Conservation (phyloP, 345 rosid genomes). For the Brassica napus region DNA sequence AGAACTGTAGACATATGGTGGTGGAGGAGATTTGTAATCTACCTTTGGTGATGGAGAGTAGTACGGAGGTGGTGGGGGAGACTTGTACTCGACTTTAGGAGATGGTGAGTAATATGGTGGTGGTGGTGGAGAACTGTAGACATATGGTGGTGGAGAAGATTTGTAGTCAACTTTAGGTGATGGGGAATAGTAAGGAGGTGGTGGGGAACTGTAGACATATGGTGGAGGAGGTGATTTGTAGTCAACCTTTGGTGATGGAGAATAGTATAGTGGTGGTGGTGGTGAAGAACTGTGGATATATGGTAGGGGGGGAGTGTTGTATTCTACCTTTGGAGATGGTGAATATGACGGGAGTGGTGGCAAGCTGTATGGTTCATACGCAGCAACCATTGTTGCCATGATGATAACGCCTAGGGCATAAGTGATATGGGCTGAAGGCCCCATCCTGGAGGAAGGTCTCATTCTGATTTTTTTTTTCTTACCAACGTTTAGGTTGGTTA, state of each 20-base stretch:
- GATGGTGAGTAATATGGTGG: conserved; percentile 20
- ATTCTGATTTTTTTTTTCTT: too few species aligned
- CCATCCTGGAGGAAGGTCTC: too few species aligned
- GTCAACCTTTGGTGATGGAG: background rate
- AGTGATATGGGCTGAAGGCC: conserved; percentile 23
- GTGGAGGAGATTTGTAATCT: background rate
- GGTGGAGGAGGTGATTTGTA: background rate
- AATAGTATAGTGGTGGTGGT: background rate
- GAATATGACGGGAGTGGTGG: background rate
- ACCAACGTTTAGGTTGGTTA: too few species aligned
- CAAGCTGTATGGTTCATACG: conserved; percentile 1
- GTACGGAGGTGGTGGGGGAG: too few species aligned
- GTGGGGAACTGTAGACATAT: background rate
- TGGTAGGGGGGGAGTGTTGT: background rate
- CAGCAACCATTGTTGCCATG: conserved; percentile 25
- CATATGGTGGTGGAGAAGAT: conserved; percentile 16
- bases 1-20: conserved; percentile 13
- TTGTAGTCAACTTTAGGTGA: background rate
- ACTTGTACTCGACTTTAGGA: background rate
- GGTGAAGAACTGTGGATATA: background rate
- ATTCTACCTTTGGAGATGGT: background rate
- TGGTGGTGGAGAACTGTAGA: conserved; percentile 17
- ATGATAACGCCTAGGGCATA: conserved; percentile 20
- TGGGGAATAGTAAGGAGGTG: background rate
- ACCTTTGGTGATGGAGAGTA: too few species aligned